Base-by-base conservation (phyloP, 306 rosid genomes). In the Calophaca sinica region DNA sequence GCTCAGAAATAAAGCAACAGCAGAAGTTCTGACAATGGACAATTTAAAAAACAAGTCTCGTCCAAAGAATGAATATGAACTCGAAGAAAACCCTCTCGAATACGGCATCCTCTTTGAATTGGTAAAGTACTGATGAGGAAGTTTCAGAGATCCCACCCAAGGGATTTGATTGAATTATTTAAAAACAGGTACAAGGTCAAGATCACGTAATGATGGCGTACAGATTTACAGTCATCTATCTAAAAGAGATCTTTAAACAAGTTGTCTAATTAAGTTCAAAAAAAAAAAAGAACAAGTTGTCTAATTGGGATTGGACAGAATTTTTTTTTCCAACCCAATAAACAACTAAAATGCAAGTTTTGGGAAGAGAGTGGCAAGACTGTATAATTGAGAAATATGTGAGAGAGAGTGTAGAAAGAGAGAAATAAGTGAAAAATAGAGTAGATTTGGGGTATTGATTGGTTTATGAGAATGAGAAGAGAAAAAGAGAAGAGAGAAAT, bases 271-370 rank as follows among this genome's bases (percentile, higher is more conserved):
- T 79, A 20, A 20, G 26, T 20, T 20, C 26, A 20, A 20, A 20
- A 20, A 20, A 20, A 20, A 20, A 20, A 20, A 20, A 82, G 67
- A 20, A 20, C 0, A 20, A 82, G 67, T 86, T 76, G 85, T 69
- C 71, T 20, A 20, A 36, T 85, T 86, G 96, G 84, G 80, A 49
- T 62, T 79, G 75, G 80, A 66, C 73, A 65, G 77, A 80, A 74
- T 77, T 50, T 78, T 82, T 78, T 82, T 75, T 73, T 81, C 74
- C 29, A 4, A 64, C 11, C 42, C 14, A 62, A 64, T 35, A 75
- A 60, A 70, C 36, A 54, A 51, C 26, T 52, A 13, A 74, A 80
- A 69, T 33, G 79, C 78, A 74, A 42, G 69, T 76, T 79, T 73
- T 2, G 62, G 77, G 51, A 68, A 68, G 78, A 72, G 62, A 53